Evolutionary conservation across 495 filamentous ascomycete genomes (phyloP).

Genomic region (Neurospora sp.): DNA sequence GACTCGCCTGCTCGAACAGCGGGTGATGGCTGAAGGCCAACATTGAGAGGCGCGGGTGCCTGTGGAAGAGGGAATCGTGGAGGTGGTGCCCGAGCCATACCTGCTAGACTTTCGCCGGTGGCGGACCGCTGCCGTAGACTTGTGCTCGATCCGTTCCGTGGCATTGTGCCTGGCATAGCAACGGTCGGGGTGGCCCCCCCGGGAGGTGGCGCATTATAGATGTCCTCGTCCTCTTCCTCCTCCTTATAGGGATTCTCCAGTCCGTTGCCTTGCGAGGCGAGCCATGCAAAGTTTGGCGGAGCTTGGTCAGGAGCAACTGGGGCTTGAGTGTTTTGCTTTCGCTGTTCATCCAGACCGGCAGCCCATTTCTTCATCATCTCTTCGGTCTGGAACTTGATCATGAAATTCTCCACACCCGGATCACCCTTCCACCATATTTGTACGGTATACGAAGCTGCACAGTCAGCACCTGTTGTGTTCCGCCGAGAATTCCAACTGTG

Average conservation of each 20-base stretch:
- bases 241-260: conserved; percentile 72
- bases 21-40: conserved; percentile 38
- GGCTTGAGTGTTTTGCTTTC: conserved; percentile 36
- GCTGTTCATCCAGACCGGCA: conserved; percentile 47
- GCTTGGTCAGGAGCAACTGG: conserved; percentile 26
- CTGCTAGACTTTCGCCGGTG: conserved; percentile 56
- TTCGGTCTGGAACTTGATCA: conserved; percentile 85
- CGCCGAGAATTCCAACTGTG: not conserved
- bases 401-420: conserved; percentile 90
- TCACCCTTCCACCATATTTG: conserved; percentile 99
- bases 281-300: conserved; percentile 63
- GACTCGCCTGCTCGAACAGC: conserved; percentile 52
- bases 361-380: conserved; percentile 90
- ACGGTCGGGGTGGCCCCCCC: conserved; percentile 6
- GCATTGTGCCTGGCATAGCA: conserved; percentile 38
- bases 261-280: conserved; percentile 47
- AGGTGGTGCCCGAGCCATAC: conserved; percentile 45
- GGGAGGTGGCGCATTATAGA: conserved; percentile 35
- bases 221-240: conserved; percentile 72
- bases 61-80: conserved; percentile 60
- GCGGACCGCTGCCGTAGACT: conserved; percentile 73
- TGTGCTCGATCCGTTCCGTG: conserved; percentile 68
- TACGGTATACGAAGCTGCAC: conserved; percentile 74
- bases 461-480: conserved; percentile 12
- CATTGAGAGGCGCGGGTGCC: conserved; percentile 46